These are phyloP conservation scores for Cystobasidium onofrii DNA, from an alignment of 768 basidiomycete species.

Conservation along the genomic window DNA sequence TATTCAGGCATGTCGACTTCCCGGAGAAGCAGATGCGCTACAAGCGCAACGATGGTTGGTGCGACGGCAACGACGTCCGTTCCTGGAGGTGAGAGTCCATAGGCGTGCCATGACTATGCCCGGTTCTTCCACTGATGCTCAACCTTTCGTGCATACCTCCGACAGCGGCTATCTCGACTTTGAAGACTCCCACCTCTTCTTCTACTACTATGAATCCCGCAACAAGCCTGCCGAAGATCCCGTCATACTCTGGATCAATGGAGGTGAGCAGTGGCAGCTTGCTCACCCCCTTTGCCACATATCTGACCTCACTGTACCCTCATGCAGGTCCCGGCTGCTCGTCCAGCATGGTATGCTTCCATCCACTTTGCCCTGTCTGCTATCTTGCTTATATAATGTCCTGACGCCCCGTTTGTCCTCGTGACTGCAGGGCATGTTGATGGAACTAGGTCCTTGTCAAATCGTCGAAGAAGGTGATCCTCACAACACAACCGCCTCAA, in stretches of 20 bases:
- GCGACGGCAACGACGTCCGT: neutral
- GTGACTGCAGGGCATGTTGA: constrained; percentile 4
- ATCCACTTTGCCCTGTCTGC: neutral
- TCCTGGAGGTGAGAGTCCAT: constrained; percentile 1
- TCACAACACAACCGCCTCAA: constrained; percentile 20
- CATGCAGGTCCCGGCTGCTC: neutral
- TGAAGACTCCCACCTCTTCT: constrained; percentile 18
- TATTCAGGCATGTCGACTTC: constrained; percentile 4
- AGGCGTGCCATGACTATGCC: too few relatives aligned
- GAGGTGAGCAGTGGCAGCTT: neutral
- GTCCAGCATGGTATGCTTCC: neutral
- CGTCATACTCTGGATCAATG: constrained; percentile 32
- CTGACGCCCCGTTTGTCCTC: neutral
- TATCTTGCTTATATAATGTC: too few relatives aligned
- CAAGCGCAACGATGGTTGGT: constrained; percentile 27
- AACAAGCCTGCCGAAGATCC: constrained; percentile 16
- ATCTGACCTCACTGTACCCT: too few relatives aligned
- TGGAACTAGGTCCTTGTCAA: constrained; percentile 25
- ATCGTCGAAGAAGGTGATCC: constrained; percentile 8
- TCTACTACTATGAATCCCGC: constrained; percentile 28
- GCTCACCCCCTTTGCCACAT: neutral
- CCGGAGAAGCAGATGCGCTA: constrained; percentile 17
- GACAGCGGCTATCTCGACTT: constrained; percentile 10
- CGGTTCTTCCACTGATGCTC: too few relatives aligned
- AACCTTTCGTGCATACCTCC: too few relatives aligned